Evolutionary conservation across 768 basidiomycete species (phyloP).

Genomic region (Collybia mongolica): DNA sequence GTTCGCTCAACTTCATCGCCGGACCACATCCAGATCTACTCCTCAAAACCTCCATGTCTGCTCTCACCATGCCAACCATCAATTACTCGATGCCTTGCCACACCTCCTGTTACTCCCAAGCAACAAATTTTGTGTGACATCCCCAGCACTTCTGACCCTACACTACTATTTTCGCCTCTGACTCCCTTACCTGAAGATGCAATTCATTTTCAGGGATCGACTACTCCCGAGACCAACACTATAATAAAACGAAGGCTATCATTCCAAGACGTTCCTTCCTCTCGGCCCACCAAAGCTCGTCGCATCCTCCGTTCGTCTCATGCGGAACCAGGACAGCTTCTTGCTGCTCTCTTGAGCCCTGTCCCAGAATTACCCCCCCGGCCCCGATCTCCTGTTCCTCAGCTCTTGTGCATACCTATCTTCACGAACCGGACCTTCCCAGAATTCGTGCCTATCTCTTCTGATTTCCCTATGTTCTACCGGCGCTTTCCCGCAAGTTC

Average conservation of each 20-base stretch:
- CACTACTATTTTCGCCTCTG: conserved; percentile 7
- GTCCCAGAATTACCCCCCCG: background rate
- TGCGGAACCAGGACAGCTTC: background rate
- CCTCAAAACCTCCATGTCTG: background rate
- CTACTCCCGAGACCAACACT: background rate
- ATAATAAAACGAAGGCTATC: background rate
- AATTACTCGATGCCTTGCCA: background rate
- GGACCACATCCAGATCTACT: background rate
- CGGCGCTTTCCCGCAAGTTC: conserved; percentile 67
- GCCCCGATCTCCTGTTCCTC: background rate
- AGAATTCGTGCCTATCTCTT: conserved; percentile 27
- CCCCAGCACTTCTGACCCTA: background rate
- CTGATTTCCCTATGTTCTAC: conserved; percentile 63
- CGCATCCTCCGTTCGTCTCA: conserved; percentile 1
- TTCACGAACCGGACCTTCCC: conserved; percentile 53
- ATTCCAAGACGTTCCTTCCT: background rate
- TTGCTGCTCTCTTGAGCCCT: no score
- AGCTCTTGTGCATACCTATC: conserved; percentile 3
- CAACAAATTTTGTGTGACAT: background rate
- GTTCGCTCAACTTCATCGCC: background rate
- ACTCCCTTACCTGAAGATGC: conserved; percentile 7
- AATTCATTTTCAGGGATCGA: no score
- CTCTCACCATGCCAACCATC: background rate
- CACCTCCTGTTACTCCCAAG: background rate
- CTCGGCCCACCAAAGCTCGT: background rate